Conservation (phyloP, 495 filamentous ascomycete genomes). For the Entonaema liquescens region DNA sequence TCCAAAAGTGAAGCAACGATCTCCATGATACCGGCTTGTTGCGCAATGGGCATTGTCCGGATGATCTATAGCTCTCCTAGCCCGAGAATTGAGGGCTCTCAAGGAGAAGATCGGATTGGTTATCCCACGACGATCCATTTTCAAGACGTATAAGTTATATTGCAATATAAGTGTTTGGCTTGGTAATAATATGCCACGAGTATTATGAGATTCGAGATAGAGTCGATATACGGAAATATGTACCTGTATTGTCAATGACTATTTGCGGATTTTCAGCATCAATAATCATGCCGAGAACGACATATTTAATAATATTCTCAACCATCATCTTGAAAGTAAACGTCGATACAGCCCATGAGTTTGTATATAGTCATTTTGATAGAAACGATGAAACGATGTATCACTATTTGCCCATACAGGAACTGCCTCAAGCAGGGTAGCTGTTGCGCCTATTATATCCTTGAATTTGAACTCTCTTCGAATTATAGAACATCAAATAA, state of each 20-base stretch:
- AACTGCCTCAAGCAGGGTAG: not conserved
- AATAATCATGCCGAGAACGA: too few relatives aligned
- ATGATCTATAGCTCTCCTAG: not conserved
- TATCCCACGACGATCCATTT: not conserved
- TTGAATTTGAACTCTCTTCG: too few relatives aligned
- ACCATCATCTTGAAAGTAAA: too few relatives aligned
- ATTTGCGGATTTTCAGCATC: too few relatives aligned
- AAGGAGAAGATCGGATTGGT: conserved; percentile 5
- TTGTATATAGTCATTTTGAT: not conserved
- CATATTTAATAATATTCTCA: too few relatives aligned
- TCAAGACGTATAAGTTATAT: not conserved
- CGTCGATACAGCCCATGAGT: not conserved
- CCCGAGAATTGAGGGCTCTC: not conserved
- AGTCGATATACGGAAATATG: too few relatives aligned
- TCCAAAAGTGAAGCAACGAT: not conserved
- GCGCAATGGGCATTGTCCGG: not conserved
- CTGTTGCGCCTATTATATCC: too few relatives aligned
- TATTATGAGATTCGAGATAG: too few relatives aligned
- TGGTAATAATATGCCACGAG: too few relatives aligned
- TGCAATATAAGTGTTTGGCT: too few relatives aligned
- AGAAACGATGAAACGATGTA: not conserved
- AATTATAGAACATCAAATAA: too few relatives aligned
- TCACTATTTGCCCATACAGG: too few relatives aligned
- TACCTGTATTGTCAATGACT: not conserved
- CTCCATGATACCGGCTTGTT: not conserved